Evolutionary conservation across 192 early-diverging fungal genomes (phyloP).

Genomic region (Allomyces macrogynus): DNA sequence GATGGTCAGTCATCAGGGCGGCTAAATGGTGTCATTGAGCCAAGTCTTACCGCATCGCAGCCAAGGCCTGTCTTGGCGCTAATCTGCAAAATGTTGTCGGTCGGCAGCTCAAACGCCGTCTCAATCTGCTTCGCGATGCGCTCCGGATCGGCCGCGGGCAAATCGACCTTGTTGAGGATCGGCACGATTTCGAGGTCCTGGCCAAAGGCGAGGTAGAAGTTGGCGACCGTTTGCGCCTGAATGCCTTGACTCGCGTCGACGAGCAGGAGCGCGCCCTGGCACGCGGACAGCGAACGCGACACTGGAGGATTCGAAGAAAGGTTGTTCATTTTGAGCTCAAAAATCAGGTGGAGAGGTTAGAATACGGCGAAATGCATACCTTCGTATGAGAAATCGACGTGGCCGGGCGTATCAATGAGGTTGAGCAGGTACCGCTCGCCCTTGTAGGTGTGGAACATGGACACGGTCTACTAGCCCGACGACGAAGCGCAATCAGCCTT

Average conservation of each 20-base stretch:
- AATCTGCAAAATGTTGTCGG: constrained; percentile 38
- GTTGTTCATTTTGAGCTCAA: no score
- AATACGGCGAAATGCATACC: no score
- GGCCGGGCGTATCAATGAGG: constrained; percentile 85
- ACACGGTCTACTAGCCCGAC: constrained; percentile 36
- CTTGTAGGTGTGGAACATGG: constrained; percentile 78
- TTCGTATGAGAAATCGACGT: constrained; percentile 90
- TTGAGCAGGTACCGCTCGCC: constrained; percentile 73
- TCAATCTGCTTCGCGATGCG: constrained; percentile 58
- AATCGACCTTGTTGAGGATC: constrained; percentile 86
- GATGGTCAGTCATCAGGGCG: no score
- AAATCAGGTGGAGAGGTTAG: no score
- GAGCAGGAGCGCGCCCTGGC: constrained; percentile 77
- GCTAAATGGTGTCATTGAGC: no score
- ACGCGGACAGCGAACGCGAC: constrained; percentile 74
- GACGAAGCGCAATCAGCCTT: not conserved
- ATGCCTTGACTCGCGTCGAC: constrained; percentile 91
- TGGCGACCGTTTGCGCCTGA: constrained; percentile 95
- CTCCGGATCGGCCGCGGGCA: constrained; percentile 68
- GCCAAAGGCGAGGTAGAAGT: constrained; percentile 83
- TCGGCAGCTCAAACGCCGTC: constrained; percentile 65
- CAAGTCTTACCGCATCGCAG: constrained; percentile 30
- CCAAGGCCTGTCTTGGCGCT: constrained; percentile 73
- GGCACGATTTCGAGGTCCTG: constrained; percentile 71
- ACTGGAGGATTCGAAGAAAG: constrained; percentile 15